A percentile compares a stretch with the other conserved stretches of the same genome.
Conservation (phyloP, 2,329 filamentous ascomycete genomes). For the Fusarium armeniacum region DNA sequence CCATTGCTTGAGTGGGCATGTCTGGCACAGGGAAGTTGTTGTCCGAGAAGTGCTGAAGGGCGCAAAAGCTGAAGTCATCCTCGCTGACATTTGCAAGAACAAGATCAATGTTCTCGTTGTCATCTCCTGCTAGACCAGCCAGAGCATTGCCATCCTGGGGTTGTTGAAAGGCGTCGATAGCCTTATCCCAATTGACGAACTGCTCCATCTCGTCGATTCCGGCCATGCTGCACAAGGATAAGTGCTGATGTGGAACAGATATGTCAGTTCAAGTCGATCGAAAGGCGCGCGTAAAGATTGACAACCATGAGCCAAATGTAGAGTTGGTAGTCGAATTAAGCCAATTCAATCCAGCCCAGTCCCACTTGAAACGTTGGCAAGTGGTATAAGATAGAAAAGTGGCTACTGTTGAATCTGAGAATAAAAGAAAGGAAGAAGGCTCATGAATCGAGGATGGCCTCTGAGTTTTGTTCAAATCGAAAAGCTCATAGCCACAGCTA, state of each 20-base stretch:
- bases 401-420: conserved; percentile 19
- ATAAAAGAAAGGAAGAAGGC: conserved; percentile 28
- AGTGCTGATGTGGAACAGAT: conserved; percentile 27
- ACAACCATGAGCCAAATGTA: conserved; percentile 29
- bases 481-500: conserved; percentile 24
- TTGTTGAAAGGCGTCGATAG: conserved; percentile 57
- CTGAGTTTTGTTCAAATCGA: conserved; percentile 49
- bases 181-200: conserved; percentile 74
- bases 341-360: conserved; percentile 9
- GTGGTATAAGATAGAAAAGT: conserved; percentile 22
- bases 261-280: conserved; percentile 41
- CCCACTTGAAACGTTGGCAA: conserved; percentile 31
- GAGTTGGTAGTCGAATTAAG: conserved; percentile 16
- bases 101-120: conserved; percentile 62
- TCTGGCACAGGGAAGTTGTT: conserved; percentile 54
- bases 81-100: conserved; percentile 69
- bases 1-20: conserved; percentile 51
- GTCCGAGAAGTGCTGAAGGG: conserved; percentile 69
- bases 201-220: conserved; percentile 69
- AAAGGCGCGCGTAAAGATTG: conserved; percentile 44
- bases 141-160: conserved; percentile 52
- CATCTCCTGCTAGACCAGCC: conserved; percentile 55
- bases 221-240: conserved; percentile 50
- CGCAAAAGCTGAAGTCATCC: conserved; percentile 72
- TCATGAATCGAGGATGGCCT: conserved; percentile 27